These are phyloP conservation scores for Myriosclerotinia scirpicola DNA, from an alignment of 2,329 filamentous ascomycete genomes.

Conservation along the genomic window DNA sequence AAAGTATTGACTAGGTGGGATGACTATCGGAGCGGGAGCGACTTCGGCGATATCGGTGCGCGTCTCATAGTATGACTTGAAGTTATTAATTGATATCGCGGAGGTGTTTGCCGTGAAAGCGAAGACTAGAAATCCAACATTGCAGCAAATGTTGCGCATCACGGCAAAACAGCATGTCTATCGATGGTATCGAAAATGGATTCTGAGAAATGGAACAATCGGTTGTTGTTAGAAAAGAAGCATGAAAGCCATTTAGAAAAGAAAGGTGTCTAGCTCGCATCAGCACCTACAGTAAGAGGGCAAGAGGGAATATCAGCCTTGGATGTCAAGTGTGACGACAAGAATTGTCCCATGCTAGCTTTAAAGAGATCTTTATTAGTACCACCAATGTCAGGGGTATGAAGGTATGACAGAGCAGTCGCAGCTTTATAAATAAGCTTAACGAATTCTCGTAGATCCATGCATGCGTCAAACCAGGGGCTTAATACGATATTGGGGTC, in stretches of 20 bases:
- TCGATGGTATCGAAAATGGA: not conserved
- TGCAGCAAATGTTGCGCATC: slow-evolving; percentile 3
- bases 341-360: not conserved
- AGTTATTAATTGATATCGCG: not conserved
- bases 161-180: slow-evolving; percentile 11
- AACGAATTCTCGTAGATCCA: not conserved
- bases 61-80: not conserved
- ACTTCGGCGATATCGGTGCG: slow-evolving; percentile 13
- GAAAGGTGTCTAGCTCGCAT: not conserved
- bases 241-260: not conserved
- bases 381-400: not conserved
- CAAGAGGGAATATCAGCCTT: slow-evolving; percentile 1
- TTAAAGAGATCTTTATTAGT: not conserved
- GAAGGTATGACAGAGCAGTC: not conserved
- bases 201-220: not conserved
- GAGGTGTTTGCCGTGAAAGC: not conserved
- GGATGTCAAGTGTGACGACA: not conserved
- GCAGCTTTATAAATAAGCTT: not conserved
- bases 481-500: not conserved
- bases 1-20: slow-evolving; percentile 44
- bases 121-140: slow-evolving; percentile 21
- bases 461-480: not conserved
- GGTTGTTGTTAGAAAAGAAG: not conserved
- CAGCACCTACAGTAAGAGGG: not conserved
- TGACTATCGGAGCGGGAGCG: slow-evolving; percentile 34